A percentile compares a stretch with the other conserved stretches of the same genome.
Conservation (phyloP, 78 protist species). For the Isochrysis galbana region DNA sequence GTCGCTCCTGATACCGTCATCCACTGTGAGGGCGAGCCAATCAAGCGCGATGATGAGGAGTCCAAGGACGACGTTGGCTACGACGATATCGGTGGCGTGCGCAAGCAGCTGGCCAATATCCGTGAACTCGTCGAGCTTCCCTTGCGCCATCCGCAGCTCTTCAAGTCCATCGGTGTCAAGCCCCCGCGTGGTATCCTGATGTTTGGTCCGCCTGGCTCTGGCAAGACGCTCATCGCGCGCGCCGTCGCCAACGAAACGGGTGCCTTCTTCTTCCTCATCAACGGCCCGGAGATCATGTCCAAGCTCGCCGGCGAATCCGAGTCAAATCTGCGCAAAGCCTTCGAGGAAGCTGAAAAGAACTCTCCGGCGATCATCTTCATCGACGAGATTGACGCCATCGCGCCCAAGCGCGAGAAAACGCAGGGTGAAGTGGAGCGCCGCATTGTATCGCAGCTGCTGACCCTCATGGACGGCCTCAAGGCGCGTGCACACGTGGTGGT, state of each 20-base stretch:
- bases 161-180: constrained; percentile 93
- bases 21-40: constrained; percentile 99
- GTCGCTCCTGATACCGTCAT: constrained; percentile 71
- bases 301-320: constrained; percentile 98
- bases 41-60: constrained; percentile 98
- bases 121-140: constrained; percentile 97
- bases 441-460: constrained; percentile 98
- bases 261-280: constrained; percentile 99
- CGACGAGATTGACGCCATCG: constrained; percentile 99
- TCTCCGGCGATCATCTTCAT: constrained; percentile 98
- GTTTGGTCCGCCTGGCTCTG: constrained; percentile 99
- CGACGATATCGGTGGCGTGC: constrained; percentile 99
- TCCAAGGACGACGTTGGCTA: constrained; percentile 87
- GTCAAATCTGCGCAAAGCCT: constrained; percentile 96
- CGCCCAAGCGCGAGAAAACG: constrained; percentile 99
- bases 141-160: constrained; percentile 99
- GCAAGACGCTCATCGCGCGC: constrained; percentile 99
- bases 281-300: constrained; percentile 99
- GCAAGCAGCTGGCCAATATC: constrained; percentile 98
- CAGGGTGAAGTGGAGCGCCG: constrained; percentile 99
- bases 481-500: constrained; percentile 96
- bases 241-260: constrained; percentile 99
- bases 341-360: constrained; percentile 99
- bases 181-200: constrained; percentile 94
- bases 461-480: constrained; percentile 99